Conservation (phyloP, 768 basidiomycete species). For the Suillus discolor region DNA sequence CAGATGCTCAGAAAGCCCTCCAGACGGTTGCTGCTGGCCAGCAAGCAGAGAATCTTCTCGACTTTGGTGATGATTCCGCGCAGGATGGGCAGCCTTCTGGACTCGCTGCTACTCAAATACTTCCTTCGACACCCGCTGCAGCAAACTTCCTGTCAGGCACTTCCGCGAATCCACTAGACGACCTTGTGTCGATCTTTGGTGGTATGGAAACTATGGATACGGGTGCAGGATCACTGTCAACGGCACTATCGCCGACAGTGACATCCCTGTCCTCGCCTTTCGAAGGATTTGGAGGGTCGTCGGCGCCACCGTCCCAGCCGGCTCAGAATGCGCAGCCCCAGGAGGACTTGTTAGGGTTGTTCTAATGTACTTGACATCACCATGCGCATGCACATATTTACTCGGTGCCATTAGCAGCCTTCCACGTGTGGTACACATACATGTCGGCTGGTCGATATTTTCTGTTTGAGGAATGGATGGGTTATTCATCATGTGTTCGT, state of each 20-base stretch:
- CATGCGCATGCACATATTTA: neutral
- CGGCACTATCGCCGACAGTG: conserved; percentile 15
- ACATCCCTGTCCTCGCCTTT: conserved; percentile 19
- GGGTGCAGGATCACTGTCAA: conserved; percentile 17
- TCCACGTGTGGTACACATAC: neutral
- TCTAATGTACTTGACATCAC: conserved; percentile 32
- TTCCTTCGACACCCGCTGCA: conserved; percentile 72
- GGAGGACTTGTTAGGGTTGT: conserved; percentile 60
- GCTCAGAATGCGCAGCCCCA: conserved; percentile 34
- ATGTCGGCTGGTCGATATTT: neutral
- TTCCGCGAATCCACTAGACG: conserved; percentile 88
- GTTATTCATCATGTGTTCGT: neutral
- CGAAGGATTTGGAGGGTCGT: conserved; percentile 21
- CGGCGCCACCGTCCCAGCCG: conserved; percentile 13
- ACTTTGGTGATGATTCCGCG: conserved; percentile 79
- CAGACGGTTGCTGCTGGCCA: conserved; percentile 91
- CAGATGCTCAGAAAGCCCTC: conserved; percentile 82
- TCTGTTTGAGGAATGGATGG: neutral
- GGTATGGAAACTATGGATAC: conserved; percentile 37
- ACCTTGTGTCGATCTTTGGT: conserved; percentile 92
- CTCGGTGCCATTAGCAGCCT: neutral
- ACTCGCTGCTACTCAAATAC: conserved; percentile 74
- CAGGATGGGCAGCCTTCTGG: conserved; percentile 69
- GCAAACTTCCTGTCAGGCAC: conserved; percentile 76
- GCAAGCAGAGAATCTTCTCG: conserved; percentile 92